Percentiles rank a stretch among this genome's conserved stretches.
Evolutionary conservation across 1,139 yeast species (phyloP).

Genomic region (Debaryomycetaceae sp.): DNA sequence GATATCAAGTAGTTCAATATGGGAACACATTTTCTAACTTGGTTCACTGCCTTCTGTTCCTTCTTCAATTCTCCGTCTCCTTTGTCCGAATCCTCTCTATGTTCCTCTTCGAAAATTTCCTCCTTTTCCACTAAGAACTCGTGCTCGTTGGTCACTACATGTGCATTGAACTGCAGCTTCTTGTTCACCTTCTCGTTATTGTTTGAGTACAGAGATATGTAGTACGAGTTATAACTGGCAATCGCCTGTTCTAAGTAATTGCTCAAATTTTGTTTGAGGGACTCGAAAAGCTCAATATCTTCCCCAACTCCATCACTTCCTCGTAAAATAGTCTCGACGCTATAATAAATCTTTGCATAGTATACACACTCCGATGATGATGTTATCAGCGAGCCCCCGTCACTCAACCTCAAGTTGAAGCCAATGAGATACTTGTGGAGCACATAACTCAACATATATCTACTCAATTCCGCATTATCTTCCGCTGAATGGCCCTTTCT

Average conservation of each 20-base stretch:
- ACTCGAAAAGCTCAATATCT: slow-evolving; percentile 15
- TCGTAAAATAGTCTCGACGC: slow-evolving; percentile 25
- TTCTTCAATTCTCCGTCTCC: slow-evolving; percentile 8
- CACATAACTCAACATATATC: slow-evolving; percentile 23
- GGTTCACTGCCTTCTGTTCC: slow-evolving; percentile 1
- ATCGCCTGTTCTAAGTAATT: slow-evolving; percentile 23
- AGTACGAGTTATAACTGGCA: slow-evolving; percentile 19
- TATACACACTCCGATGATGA: slow-evolving; percentile 29
- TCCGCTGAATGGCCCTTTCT: background rate
- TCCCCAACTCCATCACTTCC: slow-evolving; percentile 10
- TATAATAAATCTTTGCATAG: slow-evolving; percentile 34
- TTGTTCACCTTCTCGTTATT: slow-evolving; percentile 14
- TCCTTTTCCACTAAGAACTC: background rate
- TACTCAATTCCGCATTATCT: slow-evolving; percentile 5
- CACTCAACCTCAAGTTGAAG: slow-evolving; percentile 17
- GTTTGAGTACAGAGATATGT: slow-evolving; percentile 6
- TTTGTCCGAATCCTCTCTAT: slow-evolving; percentile 10
- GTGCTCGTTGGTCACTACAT: slow-evolving; percentile 7
- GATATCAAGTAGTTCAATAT: slow-evolving; percentile 34
- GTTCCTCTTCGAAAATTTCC: slow-evolving; percentile 10
- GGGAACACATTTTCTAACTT: slow-evolving; percentile 18
- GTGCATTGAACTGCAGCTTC: slow-evolving; percentile 12
- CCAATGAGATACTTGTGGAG: slow-evolving; percentile 26
- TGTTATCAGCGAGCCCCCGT: background rate
- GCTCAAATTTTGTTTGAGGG: slow-evolving; percentile 24